Conservation (phyloP, 176 grass and related monocot species). For the Juncus effusus region DNA sequence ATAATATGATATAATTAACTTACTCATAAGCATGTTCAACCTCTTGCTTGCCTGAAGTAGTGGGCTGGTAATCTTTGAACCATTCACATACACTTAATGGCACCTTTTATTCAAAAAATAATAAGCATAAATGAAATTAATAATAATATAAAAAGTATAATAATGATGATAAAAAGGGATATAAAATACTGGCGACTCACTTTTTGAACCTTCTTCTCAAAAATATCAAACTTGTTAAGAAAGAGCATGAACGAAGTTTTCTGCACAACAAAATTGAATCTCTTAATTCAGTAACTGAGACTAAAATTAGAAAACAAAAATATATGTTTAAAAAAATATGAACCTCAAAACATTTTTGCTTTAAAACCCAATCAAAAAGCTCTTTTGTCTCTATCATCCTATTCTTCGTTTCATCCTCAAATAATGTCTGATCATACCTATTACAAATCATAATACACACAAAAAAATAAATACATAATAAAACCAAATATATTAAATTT, state of each 20-base stretch:
- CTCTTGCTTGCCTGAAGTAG: conserved; percentile 79
- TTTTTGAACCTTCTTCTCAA: conserved; percentile 94
- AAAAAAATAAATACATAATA: background rate
- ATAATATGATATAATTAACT: conserved; percentile 31
- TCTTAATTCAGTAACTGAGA: conserved; percentile 13
- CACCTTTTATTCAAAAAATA: conserved; percentile 42
- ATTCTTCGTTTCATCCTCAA: conserved; percentile 87
- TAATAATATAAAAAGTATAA: background rate
- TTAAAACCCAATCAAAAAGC: conserved; percentile 91
- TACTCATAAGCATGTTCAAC: conserved; percentile 94
- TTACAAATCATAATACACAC: background rate
- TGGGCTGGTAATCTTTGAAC: conserved; percentile 91
- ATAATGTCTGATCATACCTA: conserved; percentile 92
- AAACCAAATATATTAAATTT: background rate
- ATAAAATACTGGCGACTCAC: conserved; percentile 15
- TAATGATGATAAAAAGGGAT: conserved; percentile 18
- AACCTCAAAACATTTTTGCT: conserved; percentile 95
- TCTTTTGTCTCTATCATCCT: conserved; percentile 96
- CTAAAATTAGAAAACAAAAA: conserved; percentile 7
- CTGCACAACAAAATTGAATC: conserved; percentile 37
- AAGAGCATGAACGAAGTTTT: conserved; percentile 98
- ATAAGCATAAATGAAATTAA: conserved; percentile 1
- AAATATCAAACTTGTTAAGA: conserved; percentile 98
- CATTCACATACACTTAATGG: conserved; percentile 85
- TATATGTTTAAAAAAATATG: conserved; percentile 8